Base-by-base conservation (phyloP, 2,329 filamentous ascomycete genomes). In the Hypoxylon sp. region DNA sequence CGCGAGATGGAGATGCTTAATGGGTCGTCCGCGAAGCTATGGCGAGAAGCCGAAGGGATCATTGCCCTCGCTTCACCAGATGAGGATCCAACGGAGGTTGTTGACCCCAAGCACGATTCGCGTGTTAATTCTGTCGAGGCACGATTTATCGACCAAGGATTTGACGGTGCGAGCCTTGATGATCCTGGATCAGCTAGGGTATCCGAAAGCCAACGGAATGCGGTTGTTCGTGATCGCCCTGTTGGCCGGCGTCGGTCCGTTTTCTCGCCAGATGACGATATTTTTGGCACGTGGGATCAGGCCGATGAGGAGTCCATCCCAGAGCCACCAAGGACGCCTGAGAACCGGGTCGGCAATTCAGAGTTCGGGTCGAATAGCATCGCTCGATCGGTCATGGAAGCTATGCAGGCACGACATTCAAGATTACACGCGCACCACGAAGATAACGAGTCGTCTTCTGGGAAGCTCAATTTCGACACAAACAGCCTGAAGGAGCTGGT, bases 31-130 rank as follows among this genome's bases (percentile, higher is more conserved):
- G 83, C 84, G 11, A 80, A 81, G 11, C 81, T 92, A 48, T 96
- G 92, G 91, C 87, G 89, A 71, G 92, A 96, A 75, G 92, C 93
- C 1, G 91, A 96, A 76, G 92, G 91, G 12, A 94, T 96, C 78
- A 96, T 96, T 74, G 91, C 92, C 32, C 81, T 96, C n/a, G 93
- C 92, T 46, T 90, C 88, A 1, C 88, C 89, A 1, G 88, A 91
- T 65, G 86, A 88, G 36, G 88, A 91, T 49, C 82, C 85, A 49
- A 71, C 79, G 4, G 80, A 81, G 11, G 76, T 77, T 14, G 69
- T 74, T 38, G 75, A 78, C 11, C 77, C 78, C 4, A 77, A 79
- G 26, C 55, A 66, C 2, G 80, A 82, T 30, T 77, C 80, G n/a
- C 78, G 83, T 68, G 74, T 67, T 65, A 77, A 69, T 61, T 69